Percentiles rank a stretch among this genome's conserved stretches.
Conservation (phyloP, 2,329 filamentous ascomycete genomes). For the Monilinia fructigena region DNA sequence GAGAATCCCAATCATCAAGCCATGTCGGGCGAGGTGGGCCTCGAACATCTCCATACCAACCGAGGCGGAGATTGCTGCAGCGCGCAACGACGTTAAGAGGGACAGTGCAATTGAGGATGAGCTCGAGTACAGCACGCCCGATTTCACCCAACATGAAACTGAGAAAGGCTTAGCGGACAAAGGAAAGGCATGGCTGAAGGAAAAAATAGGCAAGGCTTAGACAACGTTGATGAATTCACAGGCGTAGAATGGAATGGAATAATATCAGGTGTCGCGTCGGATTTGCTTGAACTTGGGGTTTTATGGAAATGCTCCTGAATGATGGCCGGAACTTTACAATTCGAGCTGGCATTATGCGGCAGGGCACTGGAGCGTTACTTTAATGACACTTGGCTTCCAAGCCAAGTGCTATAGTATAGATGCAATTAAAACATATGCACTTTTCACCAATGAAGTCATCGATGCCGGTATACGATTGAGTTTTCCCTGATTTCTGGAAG, state of each 20-base stretch:
- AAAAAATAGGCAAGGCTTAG: conserved; percentile 15
- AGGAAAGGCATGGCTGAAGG: conserved; percentile 48
- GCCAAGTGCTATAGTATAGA: background rate
- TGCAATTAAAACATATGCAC: background rate
- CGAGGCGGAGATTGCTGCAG: conserved; percentile 37
- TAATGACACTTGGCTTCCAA: background rate
- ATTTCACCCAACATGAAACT: conserved; percentile 19
- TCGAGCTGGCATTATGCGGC: conserved; percentile 8
- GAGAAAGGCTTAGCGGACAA: conserved; percentile 48
- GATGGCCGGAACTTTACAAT: background rate
- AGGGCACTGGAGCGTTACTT: background rate
- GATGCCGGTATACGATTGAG: background rate
- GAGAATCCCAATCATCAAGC: conserved; percentile 56
- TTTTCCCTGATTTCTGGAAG: background rate
- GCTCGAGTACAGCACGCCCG: conserved; percentile 6
- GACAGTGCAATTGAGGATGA: conserved; percentile 36
- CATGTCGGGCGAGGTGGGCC: conserved; percentile 71
- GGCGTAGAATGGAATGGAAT: background rate
- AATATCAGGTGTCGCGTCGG: conserved; percentile 17
- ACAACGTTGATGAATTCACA: background rate
- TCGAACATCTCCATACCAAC: conserved; percentile 64
- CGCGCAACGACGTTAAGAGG: conserved; percentile 36
- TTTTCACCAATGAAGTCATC: conserved; percentile 3
- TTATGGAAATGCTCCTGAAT: background rate
- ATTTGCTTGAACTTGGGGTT: background rate